Evolutionary conservation across 352 stramenopile genomes (phyloP).

Genomic region (Phytopythium aichiense): DNA sequence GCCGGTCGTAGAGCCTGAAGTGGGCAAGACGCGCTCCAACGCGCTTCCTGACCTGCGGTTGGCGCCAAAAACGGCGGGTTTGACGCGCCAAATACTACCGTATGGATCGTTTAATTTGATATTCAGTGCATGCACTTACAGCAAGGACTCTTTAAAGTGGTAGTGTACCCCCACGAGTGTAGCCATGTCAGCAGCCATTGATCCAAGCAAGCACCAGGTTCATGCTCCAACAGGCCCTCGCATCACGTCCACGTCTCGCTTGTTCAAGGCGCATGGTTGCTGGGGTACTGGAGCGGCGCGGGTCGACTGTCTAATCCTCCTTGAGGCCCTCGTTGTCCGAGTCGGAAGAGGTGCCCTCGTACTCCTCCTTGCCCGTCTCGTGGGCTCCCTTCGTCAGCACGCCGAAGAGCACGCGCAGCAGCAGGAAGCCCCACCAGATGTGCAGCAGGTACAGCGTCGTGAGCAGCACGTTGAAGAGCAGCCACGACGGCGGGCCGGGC

Average conservation of each 20-base stretch:
- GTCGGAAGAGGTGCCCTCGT: slow-evolving; percentile 79
- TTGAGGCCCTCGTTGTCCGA: slow-evolving; percentile 64
- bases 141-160: neutral
- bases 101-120: neutral
- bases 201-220: too few species aligned
- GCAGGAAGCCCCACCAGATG: slow-evolving; percentile 81
- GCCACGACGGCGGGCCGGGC: slow-evolving; percentile 71
- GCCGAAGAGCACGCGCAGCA: slow-evolving; percentile 64
- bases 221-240: neutral
- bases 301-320: slow-evolving; percentile 33
- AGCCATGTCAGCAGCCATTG: neutral
- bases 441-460: slow-evolving; percentile 71
- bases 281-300: neutral
- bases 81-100: neutral
- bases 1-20: neutral
- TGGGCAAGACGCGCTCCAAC: neutral
- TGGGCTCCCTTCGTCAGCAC: slow-evolving; percentile 74
- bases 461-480: slow-evolving; percentile 81
- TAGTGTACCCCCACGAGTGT: neutral
- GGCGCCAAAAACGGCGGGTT: neutral
- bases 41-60: neutral
- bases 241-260: neutral
- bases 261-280: neutral
- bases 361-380: slow-evolving; percentile 79
- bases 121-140: neutral